Evolutionary conservation across 1,284 basidiomycete species (phyloP).

Genomic region (Austroboletus novae-zelandiae): DNA sequence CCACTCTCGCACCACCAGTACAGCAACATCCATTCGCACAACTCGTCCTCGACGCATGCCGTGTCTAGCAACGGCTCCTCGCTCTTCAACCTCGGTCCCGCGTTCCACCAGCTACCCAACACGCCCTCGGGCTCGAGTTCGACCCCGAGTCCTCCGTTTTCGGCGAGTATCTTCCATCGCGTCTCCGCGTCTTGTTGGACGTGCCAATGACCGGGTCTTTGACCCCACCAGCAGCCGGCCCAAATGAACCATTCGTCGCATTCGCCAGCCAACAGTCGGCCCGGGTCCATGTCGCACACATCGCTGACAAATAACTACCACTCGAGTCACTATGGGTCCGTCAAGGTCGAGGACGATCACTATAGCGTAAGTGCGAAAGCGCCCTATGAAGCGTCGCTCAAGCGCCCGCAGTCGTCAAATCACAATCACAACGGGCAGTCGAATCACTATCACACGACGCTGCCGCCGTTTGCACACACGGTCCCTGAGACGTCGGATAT

Average conservation of each 20-base stretch:
- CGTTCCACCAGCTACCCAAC: constrained; percentile 58
- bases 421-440: constrained; percentile 37
- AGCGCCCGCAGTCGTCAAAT: constrained; percentile 27
- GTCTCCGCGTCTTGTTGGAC: constrained; percentile 22
- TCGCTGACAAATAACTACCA: constrained; percentile 29
- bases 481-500: constrained; percentile 39
- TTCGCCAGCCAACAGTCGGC: constrained; percentile 45
- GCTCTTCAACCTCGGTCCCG: constrained; percentile 48
- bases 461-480: constrained; percentile 46
- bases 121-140: constrained; percentile 72
- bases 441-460: constrained; percentile 35
- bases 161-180: constrained; percentile 64
- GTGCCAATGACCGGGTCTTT: constrained; percentile 40
- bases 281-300: constrained; percentile 36
- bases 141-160: constrained; percentile 73
- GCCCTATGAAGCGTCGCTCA: neutral
- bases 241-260: constrained; percentile 54
- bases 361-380: constrained; percentile 46
- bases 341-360: constrained; percentile 67
- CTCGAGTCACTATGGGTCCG: constrained; percentile 42
- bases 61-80: constrained; percentile 36
- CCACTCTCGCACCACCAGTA: constrained; percentile 38
- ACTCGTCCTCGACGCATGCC: constrained; percentile 36
- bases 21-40: constrained; percentile 25
- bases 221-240: constrained; percentile 53